Conservation (phyloP, 306 rosid genomes). For the Quercus bicolor region DNA sequence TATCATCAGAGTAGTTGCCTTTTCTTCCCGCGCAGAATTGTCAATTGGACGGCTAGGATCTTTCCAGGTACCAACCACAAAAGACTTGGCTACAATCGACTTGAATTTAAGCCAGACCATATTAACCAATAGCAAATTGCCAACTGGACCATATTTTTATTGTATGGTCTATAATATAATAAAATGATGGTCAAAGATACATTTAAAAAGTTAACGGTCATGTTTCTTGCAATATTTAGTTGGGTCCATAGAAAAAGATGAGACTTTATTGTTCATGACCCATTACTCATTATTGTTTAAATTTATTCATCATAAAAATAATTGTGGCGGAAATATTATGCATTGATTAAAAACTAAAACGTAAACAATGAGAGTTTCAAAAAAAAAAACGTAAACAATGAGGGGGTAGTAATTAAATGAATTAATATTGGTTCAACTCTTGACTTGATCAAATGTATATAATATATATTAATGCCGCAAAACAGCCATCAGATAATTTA, state of each 20-base stretch:
- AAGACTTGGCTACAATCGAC: not conserved
- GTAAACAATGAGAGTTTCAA: not conserved
- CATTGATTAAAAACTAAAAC: not conserved
- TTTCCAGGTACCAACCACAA: not conserved
- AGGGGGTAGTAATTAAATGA: too few species aligned
- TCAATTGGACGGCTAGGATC: not conserved
- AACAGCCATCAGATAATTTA: too few species aligned
- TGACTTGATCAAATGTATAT: not conserved
- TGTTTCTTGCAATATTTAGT: too few species aligned
- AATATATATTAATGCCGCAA: too few species aligned
- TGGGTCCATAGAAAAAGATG: too few species aligned
- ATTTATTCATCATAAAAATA: not conserved
- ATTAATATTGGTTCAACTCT: not conserved
- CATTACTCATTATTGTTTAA: not conserved
- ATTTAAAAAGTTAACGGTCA: too few species aligned
- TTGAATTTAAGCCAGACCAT: not conserved
- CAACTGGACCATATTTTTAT: not conserved
- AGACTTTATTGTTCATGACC: too few species aligned
- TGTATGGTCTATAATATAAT: not conserved
- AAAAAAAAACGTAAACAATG: not conserved
- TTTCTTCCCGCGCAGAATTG: slow-evolving; percentile 2
- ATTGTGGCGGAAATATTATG: not conserved
- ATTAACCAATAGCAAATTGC: not conserved
- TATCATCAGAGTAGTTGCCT: not conserved
- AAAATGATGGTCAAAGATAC: too few species aligned